Evolutionary conservation across 345 rosid genomes (phyloP).

Genomic region (Citrus mangshanensis): DNA sequence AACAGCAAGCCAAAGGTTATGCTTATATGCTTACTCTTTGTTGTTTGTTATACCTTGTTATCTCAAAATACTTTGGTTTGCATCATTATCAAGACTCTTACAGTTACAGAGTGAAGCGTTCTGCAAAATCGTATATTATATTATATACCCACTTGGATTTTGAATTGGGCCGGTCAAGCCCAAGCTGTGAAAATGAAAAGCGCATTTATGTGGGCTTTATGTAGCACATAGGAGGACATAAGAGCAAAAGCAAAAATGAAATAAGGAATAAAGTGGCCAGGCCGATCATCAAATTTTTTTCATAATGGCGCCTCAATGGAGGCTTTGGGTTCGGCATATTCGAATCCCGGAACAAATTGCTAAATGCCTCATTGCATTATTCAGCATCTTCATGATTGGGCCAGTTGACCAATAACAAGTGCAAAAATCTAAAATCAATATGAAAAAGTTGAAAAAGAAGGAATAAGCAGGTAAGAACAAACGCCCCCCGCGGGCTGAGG

Average conservation of each 20-base stretch:
- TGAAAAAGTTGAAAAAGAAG: background rate
- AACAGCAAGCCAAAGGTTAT: background rate
- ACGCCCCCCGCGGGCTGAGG: conserved; percentile 7
- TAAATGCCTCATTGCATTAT: conserved; percentile 15
- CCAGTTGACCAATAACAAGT: conserved; percentile 16
- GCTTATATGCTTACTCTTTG: background rate
- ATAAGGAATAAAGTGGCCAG: background rate
- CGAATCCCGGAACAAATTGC: background rate
- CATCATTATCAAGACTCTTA: background rate
- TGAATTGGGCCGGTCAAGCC: background rate
- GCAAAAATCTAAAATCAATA: conserved; percentile 8
- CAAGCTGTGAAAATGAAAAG: background rate
- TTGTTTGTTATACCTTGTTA: background rate
- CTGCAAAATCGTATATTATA: background rate
- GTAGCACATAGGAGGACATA: background rate
- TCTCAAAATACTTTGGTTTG: background rate
- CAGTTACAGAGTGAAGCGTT: background rate
- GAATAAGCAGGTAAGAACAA: conserved; percentile 46
- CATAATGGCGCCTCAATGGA: conserved; percentile 3
- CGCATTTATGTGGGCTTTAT: background rate
- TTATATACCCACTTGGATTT: background rate
- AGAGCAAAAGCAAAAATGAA: background rate
- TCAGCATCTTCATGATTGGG: conserved; percentile 31
- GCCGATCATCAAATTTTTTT: background rate
- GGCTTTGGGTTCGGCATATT: conserved; percentile 7